Evolutionary conservation across 305 asterid species (phyloP).

Genomic region (Euphrasia arctica): DNA sequence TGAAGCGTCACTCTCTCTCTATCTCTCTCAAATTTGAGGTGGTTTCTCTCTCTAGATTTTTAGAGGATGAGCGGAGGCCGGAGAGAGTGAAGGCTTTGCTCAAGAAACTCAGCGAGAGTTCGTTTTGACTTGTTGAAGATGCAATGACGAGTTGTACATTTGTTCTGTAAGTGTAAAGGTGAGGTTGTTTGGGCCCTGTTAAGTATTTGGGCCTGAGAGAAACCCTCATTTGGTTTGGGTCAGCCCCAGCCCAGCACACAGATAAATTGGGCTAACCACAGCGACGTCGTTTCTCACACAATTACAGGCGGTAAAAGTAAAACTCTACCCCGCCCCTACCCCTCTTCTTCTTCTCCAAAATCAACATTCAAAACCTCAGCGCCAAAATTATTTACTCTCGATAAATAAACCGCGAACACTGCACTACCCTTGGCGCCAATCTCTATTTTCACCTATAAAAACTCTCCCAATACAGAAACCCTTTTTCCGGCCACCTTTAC

Average conservation of each 20-base stretch:
- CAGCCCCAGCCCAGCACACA: no score
- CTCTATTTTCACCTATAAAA: not conserved
- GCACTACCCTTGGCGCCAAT: constrained; percentile 8
- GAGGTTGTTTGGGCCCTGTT: no score
- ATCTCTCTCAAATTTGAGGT: constrained; percentile 27
- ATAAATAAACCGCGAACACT: constrained; percentile 21
- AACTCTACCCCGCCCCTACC: no score
- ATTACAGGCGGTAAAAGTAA: no score
- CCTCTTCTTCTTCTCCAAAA: no score
- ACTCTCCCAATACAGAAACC: not conserved
- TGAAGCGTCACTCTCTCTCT: constrained; percentile 5
- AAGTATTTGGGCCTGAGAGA: no score
- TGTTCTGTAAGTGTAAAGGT: not conserved
- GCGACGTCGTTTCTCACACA: no score
- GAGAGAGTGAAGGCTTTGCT: constrained; percentile 24
- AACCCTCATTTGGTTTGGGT: no score
- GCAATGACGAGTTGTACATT: constrained; percentile 26
- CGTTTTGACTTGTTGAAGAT: not conserved
- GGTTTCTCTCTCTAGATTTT: constrained; percentile 28
- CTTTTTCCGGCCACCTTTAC: not conserved
- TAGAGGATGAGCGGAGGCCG: not conserved
- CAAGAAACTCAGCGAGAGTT: not conserved
- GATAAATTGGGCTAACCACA: no score
- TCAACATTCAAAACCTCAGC: no score
- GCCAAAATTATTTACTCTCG: not conserved